Evolutionary conservation across 1,139 yeast species (phyloP).

Genomic region (Sugiyamaella japonica): DNA sequence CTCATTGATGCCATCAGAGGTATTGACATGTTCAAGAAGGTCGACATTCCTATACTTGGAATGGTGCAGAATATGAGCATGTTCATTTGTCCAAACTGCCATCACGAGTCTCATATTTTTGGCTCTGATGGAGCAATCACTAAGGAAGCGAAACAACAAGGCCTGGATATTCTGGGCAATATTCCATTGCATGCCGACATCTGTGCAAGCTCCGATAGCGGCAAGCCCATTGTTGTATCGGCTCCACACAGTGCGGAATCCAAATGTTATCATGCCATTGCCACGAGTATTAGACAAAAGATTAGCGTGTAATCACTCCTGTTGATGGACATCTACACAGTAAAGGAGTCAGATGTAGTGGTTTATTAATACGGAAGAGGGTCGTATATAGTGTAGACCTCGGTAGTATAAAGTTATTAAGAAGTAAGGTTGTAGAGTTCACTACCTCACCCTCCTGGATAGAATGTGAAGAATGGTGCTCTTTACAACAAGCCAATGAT

Average conservation of each 20-base stretch:
- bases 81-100: constrained; percentile 72
- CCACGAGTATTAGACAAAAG: constrained; percentile 24
- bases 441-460: too few species aligned
- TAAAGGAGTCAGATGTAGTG: too few species aligned
- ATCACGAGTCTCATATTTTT: constrained; percentile 72
- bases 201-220: constrained; percentile 60
- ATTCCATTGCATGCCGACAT: constrained; percentile 69
- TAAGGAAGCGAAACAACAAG: constrained; percentile 54
- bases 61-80: constrained; percentile 83
- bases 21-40: constrained; percentile 72
- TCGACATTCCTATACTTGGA: constrained; percentile 73
- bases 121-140: constrained; percentile 64
- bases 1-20: constrained; percentile 81
- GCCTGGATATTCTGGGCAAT: constrained; percentile 58
- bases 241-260: constrained; percentile 42
- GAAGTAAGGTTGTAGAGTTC: too few species aligned
- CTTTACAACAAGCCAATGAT: too few species aligned
- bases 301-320: constrained; percentile 13
- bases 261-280: constrained; percentile 34
- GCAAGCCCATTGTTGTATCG: constrained; percentile 61
- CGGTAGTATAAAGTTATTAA: too few species aligned
- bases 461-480: too few species aligned
- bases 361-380: too few species aligned
- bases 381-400: too few species aligned
- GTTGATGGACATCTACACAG: too few species aligned